A percentile compares a stretch with the other conserved stretches of the same genome.
Evolutionary conservation across 2,329 filamentous ascomycete species (phyloP).

Genomic region (Didymella keratinophila): DNA sequence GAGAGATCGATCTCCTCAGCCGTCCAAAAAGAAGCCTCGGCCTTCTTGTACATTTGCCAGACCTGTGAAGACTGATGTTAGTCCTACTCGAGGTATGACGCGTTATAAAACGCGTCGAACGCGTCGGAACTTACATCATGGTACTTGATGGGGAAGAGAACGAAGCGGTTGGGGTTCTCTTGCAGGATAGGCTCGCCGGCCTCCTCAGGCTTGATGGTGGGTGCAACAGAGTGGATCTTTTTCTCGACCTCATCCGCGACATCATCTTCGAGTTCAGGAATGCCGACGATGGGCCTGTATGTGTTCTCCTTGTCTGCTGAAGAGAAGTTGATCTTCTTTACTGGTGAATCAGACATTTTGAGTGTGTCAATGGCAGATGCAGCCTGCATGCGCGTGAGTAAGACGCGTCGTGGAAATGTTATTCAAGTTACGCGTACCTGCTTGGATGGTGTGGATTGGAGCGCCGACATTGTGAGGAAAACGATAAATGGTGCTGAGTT

Average conservation of each 20-base stretch:
- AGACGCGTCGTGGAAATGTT: constrained; percentile 39
- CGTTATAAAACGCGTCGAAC: constrained; percentile 62
- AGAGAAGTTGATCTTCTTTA: constrained; percentile 87
- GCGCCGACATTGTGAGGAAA: constrained; percentile 71
- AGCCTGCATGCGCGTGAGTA: constrained; percentile 67
- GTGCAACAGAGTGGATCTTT: constrained; percentile 61
- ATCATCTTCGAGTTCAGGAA: constrained; percentile 54
- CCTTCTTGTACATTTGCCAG: constrained; percentile 99
- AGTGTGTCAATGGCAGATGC: constrained; percentile 85
- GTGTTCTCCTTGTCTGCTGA: constrained; percentile 82
- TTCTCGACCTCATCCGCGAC: constrained; percentile 47
- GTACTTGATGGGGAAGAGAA: constrained; percentile 99
- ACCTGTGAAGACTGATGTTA: constrained; percentile 67
- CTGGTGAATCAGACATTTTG: constrained; percentile 86
- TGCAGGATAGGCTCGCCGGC: constrained; percentile 88
- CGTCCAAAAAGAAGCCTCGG: constrained; percentile 99
- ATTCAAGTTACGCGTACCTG: constrained; percentile 62
- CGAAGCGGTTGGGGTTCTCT: constrained; percentile 95
- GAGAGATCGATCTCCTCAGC: constrained; percentile 99
- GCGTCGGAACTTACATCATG: constrained; percentile 80
- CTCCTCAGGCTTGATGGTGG: constrained; percentile 70
- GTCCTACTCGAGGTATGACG: constrained; percentile 59
- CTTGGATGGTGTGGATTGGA: constrained; percentile 75
- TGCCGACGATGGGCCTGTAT: constrained; percentile 64
- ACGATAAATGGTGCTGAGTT: constrained; percentile 21